A percentile compares a stretch with the other conserved stretches of the same genome.
phyloP scores from a whole-genome alignment of 306 rosid genomes.

The Acacia acuminata region DNA sequence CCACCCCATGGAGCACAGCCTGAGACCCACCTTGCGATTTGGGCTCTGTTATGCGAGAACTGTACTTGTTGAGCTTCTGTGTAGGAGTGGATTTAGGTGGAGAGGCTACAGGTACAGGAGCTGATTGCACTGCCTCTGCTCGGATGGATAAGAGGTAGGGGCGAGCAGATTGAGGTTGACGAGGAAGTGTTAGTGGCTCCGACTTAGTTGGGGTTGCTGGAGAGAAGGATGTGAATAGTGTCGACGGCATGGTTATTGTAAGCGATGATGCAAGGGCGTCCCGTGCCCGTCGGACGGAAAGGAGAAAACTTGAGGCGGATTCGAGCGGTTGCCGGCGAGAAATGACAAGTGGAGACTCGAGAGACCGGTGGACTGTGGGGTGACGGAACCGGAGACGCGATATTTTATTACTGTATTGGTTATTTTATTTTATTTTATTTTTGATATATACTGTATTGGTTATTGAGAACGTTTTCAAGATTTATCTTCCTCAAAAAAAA shows the following conservation, averaged over 20 bases:
- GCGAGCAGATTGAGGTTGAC: background rate
- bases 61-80: constrained; percentile 74
- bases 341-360: too few relatives aligned
- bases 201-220: background rate
- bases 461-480: too few relatives aligned
- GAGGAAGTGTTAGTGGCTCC: background rate
- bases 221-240: background rate
- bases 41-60: constrained; percentile 74
- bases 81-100: constrained; percentile 14
- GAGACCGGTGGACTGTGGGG: too few relatives aligned
- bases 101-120: constrained; percentile 21
- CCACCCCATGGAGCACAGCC: constrained; percentile 90
- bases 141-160: background rate
- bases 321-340: too few relatives aligned
- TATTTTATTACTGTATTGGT: too few relatives aligned
- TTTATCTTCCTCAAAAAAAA: background rate
- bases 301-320: too few relatives aligned
- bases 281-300: too few relatives aligned
- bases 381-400: too few relatives aligned
- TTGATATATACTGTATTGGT: too few relatives aligned
- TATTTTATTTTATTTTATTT: too few relatives aligned
- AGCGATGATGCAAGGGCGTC: background rate
- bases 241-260: constrained; percentile 26
- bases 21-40: constrained; percentile 90
- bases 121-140: constrained; percentile 8